Conservation (phyloP, 306 rosid species). For the Sphenostylis stenocarpa region DNA sequence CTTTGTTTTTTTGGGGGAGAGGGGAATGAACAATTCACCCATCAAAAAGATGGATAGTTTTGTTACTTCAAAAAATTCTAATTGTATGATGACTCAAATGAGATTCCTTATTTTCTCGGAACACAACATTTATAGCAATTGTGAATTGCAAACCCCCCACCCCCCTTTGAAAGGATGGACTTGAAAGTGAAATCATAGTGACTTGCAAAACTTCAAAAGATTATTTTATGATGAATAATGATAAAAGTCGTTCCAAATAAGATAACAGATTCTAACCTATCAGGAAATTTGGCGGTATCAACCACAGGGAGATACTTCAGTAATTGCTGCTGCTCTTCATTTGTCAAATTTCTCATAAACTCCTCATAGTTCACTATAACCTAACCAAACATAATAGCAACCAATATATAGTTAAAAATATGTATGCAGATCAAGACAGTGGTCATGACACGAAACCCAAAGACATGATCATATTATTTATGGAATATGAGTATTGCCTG, state of each 20-base stretch:
- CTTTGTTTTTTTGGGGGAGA: background rate
- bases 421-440: background rate
- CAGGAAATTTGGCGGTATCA: constrained; percentile 63
- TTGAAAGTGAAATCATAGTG: constrained; percentile 9
- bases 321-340: constrained; percentile 83
- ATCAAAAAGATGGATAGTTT: background rate
- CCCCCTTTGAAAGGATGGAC: background rate
- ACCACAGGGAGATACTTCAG: constrained; percentile 71
- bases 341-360: constrained; percentile 72
- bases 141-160: background rate
- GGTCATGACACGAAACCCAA: background rate
- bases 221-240: constrained; percentile 13
- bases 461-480: constrained; percentile 18
- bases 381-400: constrained; percentile 50
- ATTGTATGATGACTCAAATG: background rate
- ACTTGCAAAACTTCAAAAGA: constrained; percentile 11
- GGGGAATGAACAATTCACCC: background rate
- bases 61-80: background rate
- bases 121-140: background rate
- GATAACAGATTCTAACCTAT: constrained; percentile 58
- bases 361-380: constrained; percentile 75
- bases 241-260: constrained; percentile 2
- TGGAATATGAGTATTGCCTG: background rate
- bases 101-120: background rate
- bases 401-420: background rate